Evolutionary conservation across 306 rosid species (phyloP), one percentile per base, ranked within the genome.

Genomic region (Trifolium dubium): DNA sequence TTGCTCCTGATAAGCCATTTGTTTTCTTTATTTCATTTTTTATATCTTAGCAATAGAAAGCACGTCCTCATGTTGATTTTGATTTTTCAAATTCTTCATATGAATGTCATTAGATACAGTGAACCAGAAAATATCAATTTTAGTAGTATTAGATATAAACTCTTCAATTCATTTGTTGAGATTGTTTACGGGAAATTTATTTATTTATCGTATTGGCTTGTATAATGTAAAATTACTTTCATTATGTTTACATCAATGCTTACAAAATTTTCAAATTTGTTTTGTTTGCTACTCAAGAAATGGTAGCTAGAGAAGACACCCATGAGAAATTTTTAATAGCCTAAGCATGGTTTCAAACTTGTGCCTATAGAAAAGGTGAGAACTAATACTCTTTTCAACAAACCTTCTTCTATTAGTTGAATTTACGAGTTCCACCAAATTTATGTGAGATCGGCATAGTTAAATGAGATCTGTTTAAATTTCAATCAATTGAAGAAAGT

Each of bases 81-180:
- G 71, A 13, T 51, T 40, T 46, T 50, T 30, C 15, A 63, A 37
- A 47, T 60, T 73, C 79, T 79, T 79, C 71, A 54, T 72, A 34
- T 23, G 11, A 4, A 67, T 67, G 64, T 17, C 17, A 18, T n/a
- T 18, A 58, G 68, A 60, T 73, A 50, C 49, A 46, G 63, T 19
- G 69, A 79, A 58, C 47, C 8, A 56, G 79, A 79, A 79, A 64
- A 56, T 37, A 13, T 62, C 41, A 51, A 10, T 3, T 78, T 40
- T 64, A 10, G 23, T 64, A n/a, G 23, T 23, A 23, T 23, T 23
- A 41, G 70, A 63, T 63, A 6, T 61, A 39, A 69, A 34, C 37
- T 37, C 67, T 23, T 62, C 2, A 30, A 54, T 64, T 54, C 60
- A 50, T 70, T 69, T 78, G 31, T 31, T 50, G 56, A 75, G 65